Evolutionary conservation across 345 rosid species (phyloP).

Genomic region (Psidium guajava): DNA sequence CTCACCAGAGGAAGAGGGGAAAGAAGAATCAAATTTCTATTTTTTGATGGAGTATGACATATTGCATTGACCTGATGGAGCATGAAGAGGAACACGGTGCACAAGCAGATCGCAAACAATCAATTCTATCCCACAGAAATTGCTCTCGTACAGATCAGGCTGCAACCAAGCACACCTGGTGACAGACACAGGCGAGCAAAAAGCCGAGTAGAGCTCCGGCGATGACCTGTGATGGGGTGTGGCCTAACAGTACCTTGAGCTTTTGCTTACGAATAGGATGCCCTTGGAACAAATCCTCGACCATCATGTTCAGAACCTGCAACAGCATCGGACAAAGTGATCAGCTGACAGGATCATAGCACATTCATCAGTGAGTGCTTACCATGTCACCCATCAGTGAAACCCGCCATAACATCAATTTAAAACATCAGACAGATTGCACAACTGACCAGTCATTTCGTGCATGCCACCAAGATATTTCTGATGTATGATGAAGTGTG

Average conservation of each 20-base stretch:
- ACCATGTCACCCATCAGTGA: background rate
- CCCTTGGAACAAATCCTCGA: conserved; percentile 85
- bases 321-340: background rate
- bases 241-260: conserved; percentile 89
- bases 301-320: conserved; percentile 82
- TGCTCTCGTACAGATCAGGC: conserved; percentile 9
- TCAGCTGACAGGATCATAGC: background rate
- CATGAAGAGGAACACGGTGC: background rate
- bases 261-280: conserved; percentile 86
- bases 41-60: background rate
- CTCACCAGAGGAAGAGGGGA: background rate
- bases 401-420: background rate
- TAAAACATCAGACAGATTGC: background rate
- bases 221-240: conserved; percentile 83
- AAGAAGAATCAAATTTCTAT: background rate
- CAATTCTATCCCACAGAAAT: background rate
- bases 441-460: background rate
- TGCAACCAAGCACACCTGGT: conserved; percentile 40
- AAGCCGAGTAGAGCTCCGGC: conserved; percentile 83
- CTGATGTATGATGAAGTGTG: background rate
- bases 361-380: background rate
- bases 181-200: conserved; percentile 57
- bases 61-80: background rate
- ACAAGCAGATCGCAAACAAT: background rate
- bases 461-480: background rate